A percentile compares a stretch with the other conserved stretches of the same genome.
Evolutionary conservation across 768 basidiomycete genomes (phyloP).

Genomic region (Pisolithus sp.): DNA sequence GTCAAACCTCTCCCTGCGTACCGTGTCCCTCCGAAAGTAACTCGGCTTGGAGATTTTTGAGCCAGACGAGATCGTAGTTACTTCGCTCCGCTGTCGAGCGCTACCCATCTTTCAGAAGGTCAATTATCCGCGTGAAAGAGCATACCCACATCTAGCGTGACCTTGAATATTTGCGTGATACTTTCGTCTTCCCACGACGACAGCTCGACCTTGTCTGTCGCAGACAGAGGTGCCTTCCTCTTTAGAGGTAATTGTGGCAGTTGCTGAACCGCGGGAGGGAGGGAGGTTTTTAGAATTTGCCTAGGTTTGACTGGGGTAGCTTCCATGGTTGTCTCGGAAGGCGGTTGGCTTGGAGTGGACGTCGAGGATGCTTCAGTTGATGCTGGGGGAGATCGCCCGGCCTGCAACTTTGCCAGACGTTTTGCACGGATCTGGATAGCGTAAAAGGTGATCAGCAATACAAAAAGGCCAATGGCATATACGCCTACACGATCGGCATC

Average conservation of each 20-base stretch:
- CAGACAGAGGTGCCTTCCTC: conserved; percentile 38
- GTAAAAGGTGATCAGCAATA: background rate
- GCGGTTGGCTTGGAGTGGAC: conserved; percentile 15
- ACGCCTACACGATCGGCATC: conserved; percentile 73
- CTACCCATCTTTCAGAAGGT: conserved; percentile 29
- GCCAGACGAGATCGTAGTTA: conserved; percentile 71
- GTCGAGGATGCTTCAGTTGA: conserved; percentile 18
- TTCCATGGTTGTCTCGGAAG: conserved; percentile 22
- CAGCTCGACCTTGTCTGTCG: conserved; percentile 43
- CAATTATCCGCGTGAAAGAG: background rate
- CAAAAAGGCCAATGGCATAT: background rate
- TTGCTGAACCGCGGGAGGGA: conserved; percentile 26
- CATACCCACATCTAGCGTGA: conserved; percentile 68
- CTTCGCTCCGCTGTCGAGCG: conserved; percentile 51
- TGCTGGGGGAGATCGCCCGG: conserved; percentile 32
- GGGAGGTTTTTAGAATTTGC: conserved; percentile 17
- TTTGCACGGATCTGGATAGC: conserved; percentile 76
- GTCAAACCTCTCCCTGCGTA: conserved; percentile 13
- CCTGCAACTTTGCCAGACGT: conserved; percentile 80
- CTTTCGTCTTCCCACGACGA: conserved; percentile 69
- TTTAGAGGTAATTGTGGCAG: conserved; percentile 34
- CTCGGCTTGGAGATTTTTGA: conserved; percentile 70
- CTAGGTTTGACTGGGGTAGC: conserved; percentile 31
- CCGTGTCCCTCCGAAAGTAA: conserved; percentile 52
- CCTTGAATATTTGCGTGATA: conserved; percentile 61